Evolutionary conservation across 2,329 filamentous ascomycete species (phyloP), one percentile per base, ranked within the genome.

Genomic region (Talaromyces amestolkiae): DNA sequence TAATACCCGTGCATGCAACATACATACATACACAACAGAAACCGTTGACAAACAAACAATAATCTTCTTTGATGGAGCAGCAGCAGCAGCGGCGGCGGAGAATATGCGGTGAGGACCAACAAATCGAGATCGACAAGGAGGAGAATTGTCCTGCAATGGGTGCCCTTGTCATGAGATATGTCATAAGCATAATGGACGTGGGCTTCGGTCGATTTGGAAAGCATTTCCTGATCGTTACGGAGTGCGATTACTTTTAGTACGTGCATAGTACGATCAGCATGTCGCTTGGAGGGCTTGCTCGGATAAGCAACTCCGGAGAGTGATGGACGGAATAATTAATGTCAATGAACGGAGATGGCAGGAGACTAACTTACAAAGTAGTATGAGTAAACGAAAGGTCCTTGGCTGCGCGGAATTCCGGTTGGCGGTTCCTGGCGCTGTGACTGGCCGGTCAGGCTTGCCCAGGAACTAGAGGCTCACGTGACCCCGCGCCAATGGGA

Each of bases 401-500:
- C n/a, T n/a, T 45, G 37, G 22, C 37, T 24, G 19, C 19, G 35
- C 56, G 37, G 56, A 33, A 59, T 27, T 31, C 37, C 56, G 56
- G 37, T 58, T 41, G 39, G 10, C 2, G 39, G 39, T 58, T 58
- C 54, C 56, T 39, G 3, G 35, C 31, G 35, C 22, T 24, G 11
- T 43, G 56, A 58, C 43, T 58, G 37, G 56, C 19, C 17, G 7
- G 19, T 58, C 17, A 11, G 1, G 2, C 49, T 19, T n/a, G 27
- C 49, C 27, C 27, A 17, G 53, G n/a, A 22, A 22, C 53, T 37
- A 13, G 33, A 39, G 4, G 7, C 43, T 53, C 59, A 61, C 59
- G 59, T 61, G 59, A 61, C 13, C 7, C 59, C 59, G 59, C 45
- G 1, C 59, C 59, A 61, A 61, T 61, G 22, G 59, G 59, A 61